Evolutionary conservation across 495 filamentous ascomycete genomes (phyloP).

Genomic region (Glonium stellatum): DNA sequence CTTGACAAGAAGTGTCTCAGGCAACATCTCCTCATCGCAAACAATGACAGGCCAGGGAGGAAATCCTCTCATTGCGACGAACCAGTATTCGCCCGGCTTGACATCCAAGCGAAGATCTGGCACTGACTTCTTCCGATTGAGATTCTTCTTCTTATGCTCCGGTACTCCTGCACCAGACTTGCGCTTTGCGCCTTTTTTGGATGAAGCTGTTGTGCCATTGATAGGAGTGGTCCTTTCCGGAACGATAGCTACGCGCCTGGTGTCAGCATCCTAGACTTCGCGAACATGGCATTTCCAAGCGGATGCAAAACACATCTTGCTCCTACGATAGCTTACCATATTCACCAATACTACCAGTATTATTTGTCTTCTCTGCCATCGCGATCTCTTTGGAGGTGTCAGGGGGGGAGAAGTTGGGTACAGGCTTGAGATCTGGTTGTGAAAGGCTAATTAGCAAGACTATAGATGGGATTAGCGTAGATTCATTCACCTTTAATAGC

Average conservation of each 20-base stretch:
- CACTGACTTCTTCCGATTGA: conserved; percentile 77
- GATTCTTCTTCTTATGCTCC: conserved; percentile 66
- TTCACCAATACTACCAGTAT: not conserved
- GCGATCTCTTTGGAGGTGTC: conserved; percentile 1
- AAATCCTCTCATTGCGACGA: conserved; percentile 81
- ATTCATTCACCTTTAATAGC: conserved; percentile 19
- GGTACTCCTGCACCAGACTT: conserved; percentile 62
- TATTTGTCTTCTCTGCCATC: not conserved
- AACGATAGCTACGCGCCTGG: not conserved
- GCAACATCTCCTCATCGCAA: conserved; percentile 87
- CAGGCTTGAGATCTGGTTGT: not conserved
- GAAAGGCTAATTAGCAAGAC: not conserved
- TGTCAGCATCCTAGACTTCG: not conserved
- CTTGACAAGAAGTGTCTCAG: conserved; percentile 56
- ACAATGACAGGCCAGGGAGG: conserved; percentile 87
- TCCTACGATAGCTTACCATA: not conserved
- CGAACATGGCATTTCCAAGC: not conserved
- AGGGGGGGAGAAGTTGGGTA: not conserved
- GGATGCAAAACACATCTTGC: not conserved
- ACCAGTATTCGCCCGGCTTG: conserved; percentile 78
- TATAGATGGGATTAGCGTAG: not conserved
- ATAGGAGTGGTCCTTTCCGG: conserved; percentile 3
- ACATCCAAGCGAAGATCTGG: conserved; percentile 66
- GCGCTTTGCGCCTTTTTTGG: conserved; percentile 45
- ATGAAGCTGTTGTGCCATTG: conserved; percentile 31